Evolutionary conservation across 1,284 basidiomycete species (phyloP).

Genomic region (Volvariella volvacea): DNA sequence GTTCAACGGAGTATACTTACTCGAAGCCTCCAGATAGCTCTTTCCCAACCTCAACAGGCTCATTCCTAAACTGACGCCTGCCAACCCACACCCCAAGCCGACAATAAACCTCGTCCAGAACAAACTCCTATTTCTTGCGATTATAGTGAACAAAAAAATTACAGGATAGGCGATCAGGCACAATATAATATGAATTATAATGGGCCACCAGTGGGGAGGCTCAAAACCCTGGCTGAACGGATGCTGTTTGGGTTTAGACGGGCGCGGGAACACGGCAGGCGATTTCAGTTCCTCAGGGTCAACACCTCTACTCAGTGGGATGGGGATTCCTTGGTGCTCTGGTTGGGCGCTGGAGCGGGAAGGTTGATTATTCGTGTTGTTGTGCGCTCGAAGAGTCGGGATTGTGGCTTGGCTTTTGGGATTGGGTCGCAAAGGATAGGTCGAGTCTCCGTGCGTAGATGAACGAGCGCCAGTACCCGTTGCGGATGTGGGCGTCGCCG

Average conservation of each 20-base stretch:
- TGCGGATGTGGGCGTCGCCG: too few relatives aligned
- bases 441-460: too few relatives aligned
- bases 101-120: conserved; percentile 32
- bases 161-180: conserved; percentile 26
- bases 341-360: too few relatives aligned
- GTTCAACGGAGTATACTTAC: conserved; percentile 25
- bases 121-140: conserved; percentile 20
- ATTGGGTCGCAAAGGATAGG: too few relatives aligned
- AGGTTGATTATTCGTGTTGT: too few relatives aligned
- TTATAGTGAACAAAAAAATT: conserved; percentile 21
- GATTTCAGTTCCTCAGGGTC: too few relatives aligned
- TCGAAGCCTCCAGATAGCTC: conserved; percentile 28
- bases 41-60: conserved; percentile 24
- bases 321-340: too few relatives aligned
- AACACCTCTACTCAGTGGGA: too few relatives aligned
- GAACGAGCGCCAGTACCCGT: too few relatives aligned
- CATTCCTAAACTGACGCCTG: conserved; percentile 25
- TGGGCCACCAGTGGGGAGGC: conserved; percentile 21
- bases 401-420: too few relatives aligned
- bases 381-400: too few relatives aligned
- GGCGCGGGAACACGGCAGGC: too few relatives aligned
- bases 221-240: conserved; percentile 24
- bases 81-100: conserved; percentile 21
- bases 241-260: conserved; percentile 13
- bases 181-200: conserved; percentile 21